Evolutionary conservation across 495 filamentous ascomycete species (phyloP).

Genomic region (Tuber indicum): DNA sequence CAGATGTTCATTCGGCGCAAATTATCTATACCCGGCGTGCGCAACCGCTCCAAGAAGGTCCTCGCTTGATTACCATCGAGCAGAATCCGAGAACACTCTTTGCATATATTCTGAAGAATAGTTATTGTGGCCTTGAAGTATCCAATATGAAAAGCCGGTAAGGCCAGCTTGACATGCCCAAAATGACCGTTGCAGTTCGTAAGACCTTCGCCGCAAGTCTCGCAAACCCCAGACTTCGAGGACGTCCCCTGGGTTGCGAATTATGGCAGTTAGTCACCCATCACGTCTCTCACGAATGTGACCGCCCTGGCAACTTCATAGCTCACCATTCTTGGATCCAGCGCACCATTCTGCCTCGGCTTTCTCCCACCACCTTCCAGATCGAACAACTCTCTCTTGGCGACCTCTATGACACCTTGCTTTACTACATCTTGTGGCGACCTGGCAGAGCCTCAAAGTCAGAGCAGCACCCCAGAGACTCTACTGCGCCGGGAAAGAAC

Average conservation of each 20-base stretch:
- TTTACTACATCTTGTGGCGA: conserved; percentile 89
- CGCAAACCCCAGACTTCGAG: conserved; percentile 64
- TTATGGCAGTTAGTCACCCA: neutral
- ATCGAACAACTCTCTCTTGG: conserved; percentile 84
- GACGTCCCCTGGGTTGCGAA: conserved; percentile 62
- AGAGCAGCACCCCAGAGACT: conserved; percentile 22
- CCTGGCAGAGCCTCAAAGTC: conserved; percentile 44
- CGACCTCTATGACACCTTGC: conserved; percentile 87
- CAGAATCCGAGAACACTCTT: conserved; percentile 70
- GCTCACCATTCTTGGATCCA: conserved; percentile 68
- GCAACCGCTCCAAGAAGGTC: conserved; percentile 65
- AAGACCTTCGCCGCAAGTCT: conserved; percentile 71
- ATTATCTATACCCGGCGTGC: conserved; percentile 78
- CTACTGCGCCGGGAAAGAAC: conserved; percentile 31
- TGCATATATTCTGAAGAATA: conserved; percentile 90
- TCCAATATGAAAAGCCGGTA: conserved; percentile 91
- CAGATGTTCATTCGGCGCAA: conserved; percentile 67
- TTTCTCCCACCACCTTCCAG: conserved; percentile 59
- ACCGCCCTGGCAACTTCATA: conserved; percentile 11
- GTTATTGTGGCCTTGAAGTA: conserved; percentile 86
- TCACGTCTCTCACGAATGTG: neutral
- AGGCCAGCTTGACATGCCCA: conserved; percentile 77
- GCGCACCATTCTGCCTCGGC: conserved; percentile 69
- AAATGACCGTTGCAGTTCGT: conserved; percentile 89
- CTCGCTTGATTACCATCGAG: conserved; percentile 69